Evolutionary conservation across 345 rosid genomes (phyloP), one percentile per base, ranked within the genome.

Genomic region (Hypericum perforatum): DNA sequence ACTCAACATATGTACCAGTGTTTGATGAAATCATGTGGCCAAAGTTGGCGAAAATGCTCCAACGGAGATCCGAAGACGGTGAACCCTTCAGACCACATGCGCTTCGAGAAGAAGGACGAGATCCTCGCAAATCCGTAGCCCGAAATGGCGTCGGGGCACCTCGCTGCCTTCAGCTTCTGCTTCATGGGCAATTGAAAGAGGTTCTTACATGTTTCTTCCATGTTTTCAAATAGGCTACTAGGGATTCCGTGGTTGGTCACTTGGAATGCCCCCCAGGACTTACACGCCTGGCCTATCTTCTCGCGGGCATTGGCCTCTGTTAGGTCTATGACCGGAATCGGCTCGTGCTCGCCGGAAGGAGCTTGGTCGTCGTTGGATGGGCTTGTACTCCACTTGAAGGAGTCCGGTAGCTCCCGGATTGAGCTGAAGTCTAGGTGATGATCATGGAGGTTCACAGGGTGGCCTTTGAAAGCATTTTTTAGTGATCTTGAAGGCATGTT

Each of bases 31-130:
- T 80, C 82, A 14, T 56, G 72, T 9, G 97, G 96, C 98, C 98
- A 92, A 47, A 92, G 88, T 63, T 70, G 79, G 57, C 74, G 74
- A 38, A 87, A 87, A 57, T 92, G 86, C 9, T 85, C 85, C 16
- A 64, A 49, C 0, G 95, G 95, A 8, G 97, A 80, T 41, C 89
- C 97, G 16, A 69, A 59, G 15, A 92, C 60, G 50, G 98, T 88
- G 79, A 92, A 92, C 7, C 98, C 96, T 63, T 92, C 97, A 10
- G 94, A 92, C 98, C 98, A 92, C 94, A 92, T 81, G 49, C 70
- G 76, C 80, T 92, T 92, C 6, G 81, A 66, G 61, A 92, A 92
- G 61, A 83, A 85, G 13, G 85, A 67, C 7, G 96, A 76, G 22
- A 85, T 85, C 42, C 90, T 80, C 0, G 94, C 89, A 5, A 78